Base-by-base conservation (phyloP, 2,329 filamentous ascomycete genomes). In the Colletotrichum sublineola region DNA sequence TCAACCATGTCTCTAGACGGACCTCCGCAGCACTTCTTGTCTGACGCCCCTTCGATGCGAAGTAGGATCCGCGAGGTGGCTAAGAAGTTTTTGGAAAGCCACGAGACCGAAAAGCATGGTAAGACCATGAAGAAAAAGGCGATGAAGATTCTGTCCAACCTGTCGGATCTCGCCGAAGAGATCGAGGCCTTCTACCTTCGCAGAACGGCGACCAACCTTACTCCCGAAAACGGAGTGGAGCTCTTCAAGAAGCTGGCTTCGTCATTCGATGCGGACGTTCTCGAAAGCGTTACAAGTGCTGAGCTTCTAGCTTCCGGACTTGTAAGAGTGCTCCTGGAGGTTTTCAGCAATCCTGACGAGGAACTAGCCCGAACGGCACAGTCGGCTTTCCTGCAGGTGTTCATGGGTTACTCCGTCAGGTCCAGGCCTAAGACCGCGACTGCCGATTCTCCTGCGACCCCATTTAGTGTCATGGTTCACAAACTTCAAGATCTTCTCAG, bases 401-500 rank as follows among this genome's bases (percentile, higher is more conserved):
- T 99, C 82, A 97, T 98, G 95, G 91, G 92, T 58, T 88, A 90
- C 56, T 88, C 86, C 44, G 89, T 93, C 73, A 92, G 89, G 76
- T 87, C 91, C 18, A 92, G 89, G 77, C 84, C 86, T 33, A 91
- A 90, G 79, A 91, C 90, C 20, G 88, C 89, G 5, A 90, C 87
- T 44, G 87, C 87, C 15, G 90, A 93, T 67, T 93, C 92, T 14
- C 91, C 94, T 3, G 88, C 91, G 0, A 97, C 96, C 0, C 92
- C 95, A 0, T 97, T 98, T 81, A 96, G 95, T 78, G 90, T 97
- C 64, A 87, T 99, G 80, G 92, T 97, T 52, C 93, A 95, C 80
- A 99, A 99, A 82, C 86, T 99, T 42, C 96, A 99, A 82, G 96
- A 99, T 83, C 86, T 99, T 70, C 89, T 99, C 68, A 99, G 96